Evolutionary conservation across 495 filamentous ascomycete species (phyloP).

Genomic region (Annulohypoxylon nitens): DNA sequence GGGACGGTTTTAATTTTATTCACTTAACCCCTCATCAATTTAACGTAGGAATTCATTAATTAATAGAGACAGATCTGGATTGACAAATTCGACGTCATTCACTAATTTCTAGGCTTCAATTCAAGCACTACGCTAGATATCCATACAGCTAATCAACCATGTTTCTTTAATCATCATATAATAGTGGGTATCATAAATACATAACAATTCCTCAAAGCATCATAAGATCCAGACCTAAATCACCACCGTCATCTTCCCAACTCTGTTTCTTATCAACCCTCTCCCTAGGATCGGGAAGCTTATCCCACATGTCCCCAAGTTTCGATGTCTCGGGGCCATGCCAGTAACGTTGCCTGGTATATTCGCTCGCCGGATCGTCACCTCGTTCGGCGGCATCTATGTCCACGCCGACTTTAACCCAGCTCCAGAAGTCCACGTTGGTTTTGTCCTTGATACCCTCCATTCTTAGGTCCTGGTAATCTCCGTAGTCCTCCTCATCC

Average conservation of each 20-base stretch:
- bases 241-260: conserved; percentile 21
- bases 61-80: neutral
- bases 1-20: conserved; percentile 6
- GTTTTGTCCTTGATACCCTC: conserved; percentile 46
- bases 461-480: conserved; percentile 54
- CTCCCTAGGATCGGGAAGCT: conserved; percentile 26
- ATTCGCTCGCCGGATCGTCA: conserved; percentile 18
- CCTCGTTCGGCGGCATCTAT: conserved; percentile 27
- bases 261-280: conserved; percentile 5
- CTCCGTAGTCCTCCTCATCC: conserved; percentile 56
- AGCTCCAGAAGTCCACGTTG: conserved; percentile 42
- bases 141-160: too few species aligned
- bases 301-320: conserved; percentile 20
- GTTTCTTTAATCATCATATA: neutral
- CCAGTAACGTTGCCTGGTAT: conserved; percentile 25
- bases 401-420: conserved; percentile 43
- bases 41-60: neutral
- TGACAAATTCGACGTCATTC: neutral
- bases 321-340: conserved; percentile 5
- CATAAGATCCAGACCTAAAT: conserved; percentile 32
- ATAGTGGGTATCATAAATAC: neutral
- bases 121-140: too few species aligned
- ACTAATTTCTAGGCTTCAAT: too few species aligned
- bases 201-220: conserved; percentile 15
- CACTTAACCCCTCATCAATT: conserved; percentile 4